These are phyloP conservation scores for Clonostachys byssicola DNA, from an alignment of 2,329 filamentous ascomycete genomes.

Conservation along the genomic window DNA sequence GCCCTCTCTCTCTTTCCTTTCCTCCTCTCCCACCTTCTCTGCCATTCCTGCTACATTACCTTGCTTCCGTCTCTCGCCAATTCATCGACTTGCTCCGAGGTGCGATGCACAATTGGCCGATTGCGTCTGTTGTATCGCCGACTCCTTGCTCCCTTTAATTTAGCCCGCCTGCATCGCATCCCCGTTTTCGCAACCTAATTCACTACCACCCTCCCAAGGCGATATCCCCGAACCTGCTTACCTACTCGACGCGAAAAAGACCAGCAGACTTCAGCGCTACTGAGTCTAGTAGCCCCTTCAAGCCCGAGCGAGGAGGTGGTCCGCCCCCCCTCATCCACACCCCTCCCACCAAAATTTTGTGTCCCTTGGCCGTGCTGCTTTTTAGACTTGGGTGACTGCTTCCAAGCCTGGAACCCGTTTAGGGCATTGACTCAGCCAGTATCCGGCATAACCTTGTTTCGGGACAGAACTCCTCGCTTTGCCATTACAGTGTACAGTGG, in stretches of 20 bases:
- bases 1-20: background rate
- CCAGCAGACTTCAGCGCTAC: too few species aligned
- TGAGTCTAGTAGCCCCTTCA: background rate
- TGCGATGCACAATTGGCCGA: too few species aligned
- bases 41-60: background rate
- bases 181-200: too few species aligned
- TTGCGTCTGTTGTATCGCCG: too few species aligned
- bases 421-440: slow-evolving; percentile 2
- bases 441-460: slow-evolving; percentile 30
- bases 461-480: slow-evolving; percentile 20
- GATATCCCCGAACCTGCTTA: too few species aligned
- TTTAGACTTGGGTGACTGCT: background rate
- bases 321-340: background rate
- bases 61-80: background rate
- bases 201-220: too few species aligned
- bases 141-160: too few species aligned
- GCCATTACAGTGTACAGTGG: background rate
- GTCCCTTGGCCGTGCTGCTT: background rate
- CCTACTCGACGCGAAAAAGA: too few species aligned
- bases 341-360: background rate
- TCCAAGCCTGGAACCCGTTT: slow-evolving; percentile 1
- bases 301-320: background rate
- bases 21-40: slow-evolving; percentile 4
- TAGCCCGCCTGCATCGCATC: too few species aligned
- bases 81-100: too few species aligned